These are phyloP conservation scores for Sporodiniella umbellata DNA, from an alignment of 371 early-diverging fungal genomes.

Conservation along the genomic window DNA sequence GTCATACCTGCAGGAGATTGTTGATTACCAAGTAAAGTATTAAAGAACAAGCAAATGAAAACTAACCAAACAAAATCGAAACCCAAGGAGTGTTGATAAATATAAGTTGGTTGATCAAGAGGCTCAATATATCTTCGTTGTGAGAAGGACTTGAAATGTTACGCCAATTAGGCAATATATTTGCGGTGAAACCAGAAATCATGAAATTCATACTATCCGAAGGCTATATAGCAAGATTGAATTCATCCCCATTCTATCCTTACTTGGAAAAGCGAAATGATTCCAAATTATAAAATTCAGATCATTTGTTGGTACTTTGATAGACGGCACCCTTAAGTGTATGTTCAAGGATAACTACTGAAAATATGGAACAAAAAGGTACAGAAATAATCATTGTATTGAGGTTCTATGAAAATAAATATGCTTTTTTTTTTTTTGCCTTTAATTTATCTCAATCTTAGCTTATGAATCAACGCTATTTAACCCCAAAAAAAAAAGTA, in stretches of 20 bases:
- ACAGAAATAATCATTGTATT: too few relatives aligned
- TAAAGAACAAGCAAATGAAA: too few relatives aligned
- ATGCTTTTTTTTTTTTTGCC: too few relatives aligned
- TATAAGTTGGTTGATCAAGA: slow-evolving; percentile 83
- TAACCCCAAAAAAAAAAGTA: too few relatives aligned
- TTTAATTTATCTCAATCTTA: too few relatives aligned
- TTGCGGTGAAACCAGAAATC: slow-evolving; percentile 86
- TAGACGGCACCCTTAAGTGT: slow-evolving; percentile 29
- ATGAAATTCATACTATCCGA: slow-evolving; percentile 82
- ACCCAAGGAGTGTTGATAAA: slow-evolving; percentile 90
- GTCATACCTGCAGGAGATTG: too few relatives aligned
- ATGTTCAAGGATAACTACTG: too few relatives aligned
- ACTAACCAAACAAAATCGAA: too few relatives aligned
- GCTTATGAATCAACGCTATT: too few relatives aligned
- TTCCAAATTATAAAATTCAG: slow-evolving; percentile 67
- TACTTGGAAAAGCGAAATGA: slow-evolving; percentile 88
- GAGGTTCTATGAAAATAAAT: too few relatives aligned
- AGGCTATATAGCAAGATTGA: slow-evolving; percentile 76
- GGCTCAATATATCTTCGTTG: slow-evolving; percentile 72
- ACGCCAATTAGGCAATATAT: slow-evolving; percentile 88
- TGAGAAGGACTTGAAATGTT: slow-evolving; percentile 87
- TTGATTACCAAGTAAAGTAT: too few relatives aligned
- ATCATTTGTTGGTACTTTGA: slow-evolving; percentile 50
- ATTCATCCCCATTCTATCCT: slow-evolving; percentile 71
- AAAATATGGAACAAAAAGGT: too few relatives aligned